Percentiles rank a stretch among this genome's conserved stretches.
These are phyloP conservation scores for Penicillium sp. DNA, from an alignment of 2,329 filamentous ascomycete genomes.

Conservation along the genomic window DNA sequence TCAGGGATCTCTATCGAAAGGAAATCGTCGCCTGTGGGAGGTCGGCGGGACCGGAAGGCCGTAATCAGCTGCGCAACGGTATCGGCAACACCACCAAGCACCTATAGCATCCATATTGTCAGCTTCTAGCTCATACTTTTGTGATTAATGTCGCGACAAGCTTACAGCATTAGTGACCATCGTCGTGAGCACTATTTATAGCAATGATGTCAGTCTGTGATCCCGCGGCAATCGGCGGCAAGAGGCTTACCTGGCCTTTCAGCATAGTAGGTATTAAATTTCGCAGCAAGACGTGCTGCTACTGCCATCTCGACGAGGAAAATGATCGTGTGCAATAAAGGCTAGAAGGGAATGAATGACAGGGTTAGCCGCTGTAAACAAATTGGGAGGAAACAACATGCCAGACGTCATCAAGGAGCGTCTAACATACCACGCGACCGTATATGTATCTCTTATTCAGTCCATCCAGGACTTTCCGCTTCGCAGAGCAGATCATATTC, in stretches of 20 bases:
- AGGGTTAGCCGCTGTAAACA: constrained; percentile 10
- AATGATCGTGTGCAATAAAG: constrained; percentile 78
- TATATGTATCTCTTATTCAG: constrained; percentile 50
- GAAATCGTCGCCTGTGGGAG: constrained; percentile 64
- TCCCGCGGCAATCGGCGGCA: background rate
- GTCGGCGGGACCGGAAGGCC: constrained; percentile 63
- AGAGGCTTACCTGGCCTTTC: constrained; percentile 69
- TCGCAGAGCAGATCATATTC: constrained; percentile 43
- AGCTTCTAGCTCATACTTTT: background rate
- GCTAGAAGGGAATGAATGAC: constrained; percentile 53
- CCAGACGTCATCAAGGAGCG: background rate
- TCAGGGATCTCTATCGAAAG: constrained; percentile 87
- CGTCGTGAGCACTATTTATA: constrained; percentile 75
- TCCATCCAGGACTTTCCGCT: constrained; percentile 44
- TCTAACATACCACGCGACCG: constrained; percentile 42
- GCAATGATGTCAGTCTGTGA: constrained; percentile 17
- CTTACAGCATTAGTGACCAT: constrained; percentile 96
- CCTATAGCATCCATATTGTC: constrained; percentile 38
- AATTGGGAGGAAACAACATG: background rate
- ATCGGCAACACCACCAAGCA: constrained; percentile 92
- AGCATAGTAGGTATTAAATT: constrained; percentile 93
- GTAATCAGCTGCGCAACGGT: constrained; percentile 94
- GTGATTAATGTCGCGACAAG: background rate
- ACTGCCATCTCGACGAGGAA: constrained; percentile 87
- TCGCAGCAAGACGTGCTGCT: constrained; percentile 74